Percentiles rank a stretch among this genome's conserved stretches.
These are phyloP conservation scores for Cylindrodendrum hubeiense DNA, from an alignment of 2,329 filamentous ascomycete species.

Conservation along the genomic window DNA sequence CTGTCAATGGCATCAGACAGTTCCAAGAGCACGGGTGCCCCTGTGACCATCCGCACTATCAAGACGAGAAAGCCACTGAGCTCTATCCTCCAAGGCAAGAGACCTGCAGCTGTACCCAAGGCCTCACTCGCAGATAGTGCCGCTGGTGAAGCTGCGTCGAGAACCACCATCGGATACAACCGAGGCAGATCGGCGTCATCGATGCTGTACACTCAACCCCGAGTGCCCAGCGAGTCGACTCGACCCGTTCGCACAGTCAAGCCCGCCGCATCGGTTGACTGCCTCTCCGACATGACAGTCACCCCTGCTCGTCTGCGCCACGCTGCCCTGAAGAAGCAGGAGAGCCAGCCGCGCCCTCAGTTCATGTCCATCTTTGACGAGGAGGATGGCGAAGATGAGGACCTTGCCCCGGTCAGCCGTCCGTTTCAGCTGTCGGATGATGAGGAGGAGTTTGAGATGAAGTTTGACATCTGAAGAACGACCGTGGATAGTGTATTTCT, in stretches of 20 bases:
- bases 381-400: slow-evolving; percentile 54
- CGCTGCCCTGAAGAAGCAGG: slow-evolving; percentile 38
- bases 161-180: slow-evolving; percentile 87
- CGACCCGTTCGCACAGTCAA: slow-evolving; percentile 33
- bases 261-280: slow-evolving; percentile 27
- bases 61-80: slow-evolving; percentile 45
- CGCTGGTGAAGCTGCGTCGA: slow-evolving; percentile 76
- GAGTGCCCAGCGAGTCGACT: slow-evolving; percentile 27
- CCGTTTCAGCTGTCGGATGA: slow-evolving; percentile 52
- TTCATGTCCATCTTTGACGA: slow-evolving; percentile 72
- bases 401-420: slow-evolving; percentile 44
- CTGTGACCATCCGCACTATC: slow-evolving; percentile 24
- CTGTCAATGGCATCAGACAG: slow-evolving; percentile 57
- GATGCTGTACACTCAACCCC: slow-evolving; percentile 52
- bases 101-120: slow-evolving; percentile 53
- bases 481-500: slow-evolving; percentile 24
- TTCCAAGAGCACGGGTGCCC: slow-evolving; percentile 28
- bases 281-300: slow-evolving; percentile 55
- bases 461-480: slow-evolving; percentile 51
- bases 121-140: slow-evolving; percentile 67
- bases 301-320: slow-evolving; percentile 57
- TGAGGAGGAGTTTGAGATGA: slow-evolving; percentile 69
- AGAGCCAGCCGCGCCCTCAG: slow-evolving; percentile 56
- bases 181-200: slow-evolving; percentile 75
- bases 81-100: slow-evolving; percentile 47